Conservation (phyloP, 2,329 filamentous ascomycete genomes). For the Diaporthe batatas region DNA sequence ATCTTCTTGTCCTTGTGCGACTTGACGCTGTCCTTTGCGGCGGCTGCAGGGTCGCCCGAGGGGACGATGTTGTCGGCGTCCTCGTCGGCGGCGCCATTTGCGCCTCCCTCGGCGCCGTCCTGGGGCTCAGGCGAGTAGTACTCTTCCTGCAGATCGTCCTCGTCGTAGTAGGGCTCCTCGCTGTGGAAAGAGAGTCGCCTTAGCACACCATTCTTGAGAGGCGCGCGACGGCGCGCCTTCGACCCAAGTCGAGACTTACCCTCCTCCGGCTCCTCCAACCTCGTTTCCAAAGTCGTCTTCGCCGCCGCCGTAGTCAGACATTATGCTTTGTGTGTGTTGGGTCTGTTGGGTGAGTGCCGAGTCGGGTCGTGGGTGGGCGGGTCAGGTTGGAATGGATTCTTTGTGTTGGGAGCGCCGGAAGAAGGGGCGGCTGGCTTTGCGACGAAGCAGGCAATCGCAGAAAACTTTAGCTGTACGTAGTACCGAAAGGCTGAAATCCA, state of each 20-base stretch:
- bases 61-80: slow-evolving; percentile 71
- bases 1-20: slow-evolving; percentile 87
- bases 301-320: slow-evolving; percentile 77
- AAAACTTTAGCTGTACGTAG: slow-evolving; percentile 32
- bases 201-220: slow-evolving; percentile 47
- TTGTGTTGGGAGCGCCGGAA: slow-evolving; percentile 16
- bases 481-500: slow-evolving; percentile 35
- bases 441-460: slow-evolving; percentile 36
- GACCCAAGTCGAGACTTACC: slow-evolving; percentile 27
- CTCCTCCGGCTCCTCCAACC: slow-evolving; percentile 37
- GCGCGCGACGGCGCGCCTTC: slow-evolving; percentile 39
- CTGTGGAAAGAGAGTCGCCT: slow-evolving; percentile 54
- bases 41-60: slow-evolving; percentile 72
- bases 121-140: slow-evolving; percentile 68
- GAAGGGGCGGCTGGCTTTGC: slow-evolving; percentile 10
- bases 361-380: background rate
- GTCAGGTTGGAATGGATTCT: background rate
- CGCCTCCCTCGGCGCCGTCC: slow-evolving; percentile 63
- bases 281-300: slow-evolving; percentile 62
- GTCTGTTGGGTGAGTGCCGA: background rate
- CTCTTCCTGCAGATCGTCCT: slow-evolving; percentile 74
- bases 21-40: slow-evolving; percentile 68
- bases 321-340: slow-evolving; percentile 50
- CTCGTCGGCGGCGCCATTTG: slow-evolving; percentile 67
- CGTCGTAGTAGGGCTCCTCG: slow-evolving; percentile 79